Conservation (phyloP, 306 rosid genomes). For the Pachyrhizus erosus region DNA sequence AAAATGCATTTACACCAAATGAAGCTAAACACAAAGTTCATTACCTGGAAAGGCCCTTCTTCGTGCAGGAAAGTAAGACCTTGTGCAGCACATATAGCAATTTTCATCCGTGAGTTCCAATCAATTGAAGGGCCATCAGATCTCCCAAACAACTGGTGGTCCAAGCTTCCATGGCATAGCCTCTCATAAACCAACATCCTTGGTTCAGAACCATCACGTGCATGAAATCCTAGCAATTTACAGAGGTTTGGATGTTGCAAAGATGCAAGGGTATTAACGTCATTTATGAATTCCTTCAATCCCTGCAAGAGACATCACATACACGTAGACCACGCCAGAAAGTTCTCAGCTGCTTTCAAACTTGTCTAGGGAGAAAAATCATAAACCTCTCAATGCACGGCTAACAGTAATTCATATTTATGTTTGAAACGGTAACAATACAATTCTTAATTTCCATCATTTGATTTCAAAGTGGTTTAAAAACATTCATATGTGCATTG, state of each 20-base stretch:
- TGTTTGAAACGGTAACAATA: background rate
- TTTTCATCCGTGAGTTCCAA: slow-evolving; percentile 90
- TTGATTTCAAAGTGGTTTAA: background rate
- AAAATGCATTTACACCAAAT: background rate
- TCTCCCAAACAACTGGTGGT: slow-evolving; percentile 66
- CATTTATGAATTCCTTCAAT: slow-evolving; percentile 76
- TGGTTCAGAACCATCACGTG: slow-evolving; percentile 64
- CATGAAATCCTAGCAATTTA: slow-evolving; percentile 88
- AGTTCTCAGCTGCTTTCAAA: background rate
- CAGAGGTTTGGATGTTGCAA: slow-evolving; percentile 96
- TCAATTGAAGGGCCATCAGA: slow-evolving; percentile 75
- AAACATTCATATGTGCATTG: background rate
- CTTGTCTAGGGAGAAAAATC: background rate
- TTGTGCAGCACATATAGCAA: slow-evolving; percentile 85
- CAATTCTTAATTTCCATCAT: background rate
- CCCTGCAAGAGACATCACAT: slow-evolving; percentile 57
- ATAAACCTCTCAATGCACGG: background rate
- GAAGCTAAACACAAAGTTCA: slow-evolving; percentile 29
- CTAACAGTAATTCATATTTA: background rate
- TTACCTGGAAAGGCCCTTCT: slow-evolving; percentile 96
- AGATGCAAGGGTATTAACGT: slow-evolving; percentile 69
- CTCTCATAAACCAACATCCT: slow-evolving; percentile 87
- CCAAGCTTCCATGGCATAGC: slow-evolving; percentile 85
- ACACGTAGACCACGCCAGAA: slow-evolving; percentile 16
- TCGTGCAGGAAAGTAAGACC: slow-evolving; percentile 91